Evolutionary conservation across 83 land plant genomes (phyloP), one percentile per base, ranked within the genome.

Genomic region (Picea abies): DNA sequence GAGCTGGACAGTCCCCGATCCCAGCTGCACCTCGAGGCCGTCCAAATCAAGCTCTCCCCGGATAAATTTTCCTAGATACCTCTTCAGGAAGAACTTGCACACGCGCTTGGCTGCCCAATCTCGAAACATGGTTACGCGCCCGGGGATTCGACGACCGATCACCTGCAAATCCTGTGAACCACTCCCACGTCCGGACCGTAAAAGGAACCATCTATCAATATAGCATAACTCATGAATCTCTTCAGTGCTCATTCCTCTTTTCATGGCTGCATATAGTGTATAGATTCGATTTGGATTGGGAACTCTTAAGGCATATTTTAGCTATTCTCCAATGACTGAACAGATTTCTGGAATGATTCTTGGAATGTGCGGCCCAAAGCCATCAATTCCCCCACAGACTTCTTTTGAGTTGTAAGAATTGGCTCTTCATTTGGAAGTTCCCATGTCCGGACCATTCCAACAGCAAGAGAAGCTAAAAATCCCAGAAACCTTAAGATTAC

Each of bases 371-470:
- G 89, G 35, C 99, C 98, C 81, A 97, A 63, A 0, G 99, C 98
- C 99, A 97, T 97, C 12, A 97, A 83, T 83, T 97, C 99, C 73
- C 99, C 99, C 19, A 97, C 99, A 68, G 98, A 97, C 70, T 97
- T 97, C 99, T 32, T 32, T 29, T 29, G 32, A 29, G 32, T 29
- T 29, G 32, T 29, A 29, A 29, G 32, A 29, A 29, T 29, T 29
- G 32, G 32, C 32, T 29, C 32, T 29, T 29, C 32, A 29, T 29
- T 29, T 29, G 32, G 32, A 29, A 29, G 32, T 29, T 12, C 58
- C 58, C 15, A 56, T 14, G 58, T 12, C 15, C 15, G 14, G 14
- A 56, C 15, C 0, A 15, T 56, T 12, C 58, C 58, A 56, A 11
- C 58, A 56, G 15, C 58, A 11, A 3, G 58, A 56, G 58, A 56